phyloP scores from a whole-genome alignment of 1,139 yeast genomes.

The Taiozyma sp. region DNA sequence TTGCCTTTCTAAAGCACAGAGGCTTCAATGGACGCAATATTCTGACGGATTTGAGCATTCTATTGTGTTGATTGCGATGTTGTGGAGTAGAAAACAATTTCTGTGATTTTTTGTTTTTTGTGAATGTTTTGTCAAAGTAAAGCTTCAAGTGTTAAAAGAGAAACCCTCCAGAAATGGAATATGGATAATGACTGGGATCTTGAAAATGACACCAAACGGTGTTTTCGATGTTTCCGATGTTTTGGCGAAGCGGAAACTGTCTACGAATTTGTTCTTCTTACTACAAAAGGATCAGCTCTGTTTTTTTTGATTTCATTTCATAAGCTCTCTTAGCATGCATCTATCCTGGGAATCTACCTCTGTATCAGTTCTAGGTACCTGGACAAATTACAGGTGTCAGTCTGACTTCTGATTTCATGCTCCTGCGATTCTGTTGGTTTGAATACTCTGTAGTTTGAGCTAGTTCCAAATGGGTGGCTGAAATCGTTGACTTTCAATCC shows the following conservation, averaged over 20 bases:
- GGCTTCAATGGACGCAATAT: not conserved
- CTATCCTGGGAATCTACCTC: not conserved
- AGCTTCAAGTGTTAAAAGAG: no score
- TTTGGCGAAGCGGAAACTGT: no score
- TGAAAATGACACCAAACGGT: no score
- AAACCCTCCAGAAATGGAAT: no score
- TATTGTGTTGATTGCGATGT: not conserved
- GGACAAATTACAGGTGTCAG: not conserved
- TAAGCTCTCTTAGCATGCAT: no score
- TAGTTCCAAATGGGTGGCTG: conserved; percentile 25
- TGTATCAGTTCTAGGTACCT: not conserved
- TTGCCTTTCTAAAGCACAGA: not conserved
- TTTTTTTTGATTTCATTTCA: no score
- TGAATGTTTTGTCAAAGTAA: no score
- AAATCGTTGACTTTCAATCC: conserved; percentile 27
- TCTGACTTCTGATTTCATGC: not conserved
- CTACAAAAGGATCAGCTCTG: no score
- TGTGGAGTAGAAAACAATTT: not conserved
- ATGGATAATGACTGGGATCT: no score
- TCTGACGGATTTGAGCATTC: not conserved
- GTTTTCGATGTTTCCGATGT: no score
- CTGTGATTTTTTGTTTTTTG: not conserved
- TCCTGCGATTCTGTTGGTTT: not conserved
- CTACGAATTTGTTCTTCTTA: no score
- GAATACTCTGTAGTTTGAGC: conserved; percentile 5